Base-by-base conservation (phyloP, 129 eudicot genomes). In the Ambrosia trifida region DNA sequence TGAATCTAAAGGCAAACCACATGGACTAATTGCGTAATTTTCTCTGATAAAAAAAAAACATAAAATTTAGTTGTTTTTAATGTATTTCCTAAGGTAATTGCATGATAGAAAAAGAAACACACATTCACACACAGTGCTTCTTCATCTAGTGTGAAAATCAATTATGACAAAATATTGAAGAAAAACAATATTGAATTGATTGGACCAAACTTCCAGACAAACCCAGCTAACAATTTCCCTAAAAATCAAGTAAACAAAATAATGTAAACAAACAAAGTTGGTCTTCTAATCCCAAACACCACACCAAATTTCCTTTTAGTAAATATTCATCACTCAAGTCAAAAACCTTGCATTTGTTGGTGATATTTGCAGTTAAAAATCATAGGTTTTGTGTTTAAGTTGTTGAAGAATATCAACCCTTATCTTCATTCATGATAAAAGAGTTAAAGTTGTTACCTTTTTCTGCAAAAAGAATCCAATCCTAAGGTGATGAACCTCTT, bases 401-500 rank as follows among this genome's bases (percentile, higher is more conserved):
- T 14, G 20, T 19, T 59, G 63, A 14, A 44, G 70, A 44, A 7
- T 49, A 69, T 36, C 33, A 61, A 58, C 44, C 72, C 77, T 70
- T 78, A 78, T 78, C 77, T 63, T 70, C 49, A 3, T 63, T 70
- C 52, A 35, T 70, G 41, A 72, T 43, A 11, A 57, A 57, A 57
- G 38, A 4, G 2, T 7, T 70, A 78, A 78, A 78, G 81, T 3
- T 41, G 71, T 52, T 30, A 33, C 54, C 50, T 77, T 70, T 60
- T 45, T 31, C 68, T 76, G 12, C 47, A 68, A 52, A 53, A 47
- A 41, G 77, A 70, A 70, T 70, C 77, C 54, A 70, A 78, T 64
- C 67, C 11, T 52, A 65, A 70, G 77, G 77, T 78, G 77, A 63
- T 78, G 77, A 63, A 70, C 11, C 11, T 71, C 32, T 78, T 77